These are phyloP conservation scores for Filobasidium floriforme DNA, from an alignment of 768 basidiomycete species.

Conservation along the genomic window DNA sequence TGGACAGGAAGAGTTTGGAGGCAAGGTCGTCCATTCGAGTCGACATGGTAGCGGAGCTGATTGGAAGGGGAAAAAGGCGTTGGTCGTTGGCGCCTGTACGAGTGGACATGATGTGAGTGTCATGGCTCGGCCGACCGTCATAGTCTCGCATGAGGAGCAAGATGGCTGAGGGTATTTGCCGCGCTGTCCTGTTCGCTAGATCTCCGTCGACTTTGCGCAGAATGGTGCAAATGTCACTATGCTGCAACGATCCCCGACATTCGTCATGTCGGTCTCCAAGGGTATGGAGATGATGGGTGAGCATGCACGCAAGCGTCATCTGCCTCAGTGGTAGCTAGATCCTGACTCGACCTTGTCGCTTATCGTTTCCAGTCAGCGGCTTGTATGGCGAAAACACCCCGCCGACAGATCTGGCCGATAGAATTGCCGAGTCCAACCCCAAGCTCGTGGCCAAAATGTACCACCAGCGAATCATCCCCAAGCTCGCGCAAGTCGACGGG, in stretches of 20 bases:
- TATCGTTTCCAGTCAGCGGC: slow-evolving; percentile 26
- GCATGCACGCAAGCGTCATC: neutral
- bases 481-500: slow-evolving; percentile 56
- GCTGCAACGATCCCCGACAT: slow-evolving; percentile 37
- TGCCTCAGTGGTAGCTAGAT: too few species aligned
- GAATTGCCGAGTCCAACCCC: slow-evolving; percentile 52
- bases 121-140: too few species aligned
- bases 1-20: slow-evolving; percentile 31
- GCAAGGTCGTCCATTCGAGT: slow-evolving; percentile 33
- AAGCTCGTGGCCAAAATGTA: slow-evolving; percentile 44
- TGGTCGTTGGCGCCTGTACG: slow-evolving; percentile 37
- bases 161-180: too few species aligned
- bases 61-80: slow-evolving; percentile 36
- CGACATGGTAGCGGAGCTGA: slow-evolving; percentile 28
- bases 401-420: slow-evolving; percentile 52
- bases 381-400: slow-evolving; percentile 52
- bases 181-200: too few species aligned
- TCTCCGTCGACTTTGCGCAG: slow-evolving; percentile 35
- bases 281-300: slow-evolving; percentile 27
- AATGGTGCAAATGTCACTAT: slow-evolving; percentile 35
- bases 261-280: slow-evolving; percentile 35
- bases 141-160: too few species aligned
- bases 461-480: slow-evolving; percentile 46
- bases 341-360: too few species aligned
- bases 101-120: slow-evolving; percentile 32